Evolutionary conservation across 2,329 filamentous ascomycete species (phyloP).

Genomic region (Zelopaecilomyces penicillatus): DNA sequence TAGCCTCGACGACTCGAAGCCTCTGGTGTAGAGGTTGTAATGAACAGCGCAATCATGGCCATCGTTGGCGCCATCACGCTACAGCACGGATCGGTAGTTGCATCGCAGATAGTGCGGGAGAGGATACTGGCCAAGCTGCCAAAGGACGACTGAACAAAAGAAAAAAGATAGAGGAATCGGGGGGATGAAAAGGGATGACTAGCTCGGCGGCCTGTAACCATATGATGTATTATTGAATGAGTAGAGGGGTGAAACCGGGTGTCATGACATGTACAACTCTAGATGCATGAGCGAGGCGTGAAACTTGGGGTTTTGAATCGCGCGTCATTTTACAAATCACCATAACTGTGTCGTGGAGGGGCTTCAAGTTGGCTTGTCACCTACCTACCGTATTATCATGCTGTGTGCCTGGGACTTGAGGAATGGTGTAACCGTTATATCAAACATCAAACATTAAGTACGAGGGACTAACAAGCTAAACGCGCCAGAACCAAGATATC

Average conservation of each 20-base stretch:
- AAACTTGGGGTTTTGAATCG: not conserved
- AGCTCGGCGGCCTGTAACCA: slow-evolving; percentile 12
- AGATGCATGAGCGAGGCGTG: slow-evolving; percentile 4
- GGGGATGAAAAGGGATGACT: slow-evolving; percentile 1
- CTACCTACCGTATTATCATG: not conserved
- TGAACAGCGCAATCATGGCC: slow-evolving; percentile 72
- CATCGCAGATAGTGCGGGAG: slow-evolving; percentile 66
- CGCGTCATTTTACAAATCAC: not conserved
- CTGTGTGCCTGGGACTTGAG: too few relatives aligned
- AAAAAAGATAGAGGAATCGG: not conserved
- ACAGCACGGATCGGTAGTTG: slow-evolving; percentile 73
- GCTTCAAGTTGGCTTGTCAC: too few relatives aligned
- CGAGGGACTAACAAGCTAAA: too few relatives aligned
- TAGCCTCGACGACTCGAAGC: slow-evolving; percentile 57
- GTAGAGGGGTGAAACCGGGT: slow-evolving; percentile 7
- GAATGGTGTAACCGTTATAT: too few relatives aligned
- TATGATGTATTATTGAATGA: slow-evolving; percentile 16
- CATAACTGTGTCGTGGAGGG: too few relatives aligned
- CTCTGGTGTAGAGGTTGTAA: slow-evolving; percentile 67
- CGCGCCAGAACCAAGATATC: too few relatives aligned
- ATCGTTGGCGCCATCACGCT: slow-evolving; percentile 85
- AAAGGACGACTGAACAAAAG: slow-evolving; percentile 7
- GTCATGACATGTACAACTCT: slow-evolving; percentile 12
- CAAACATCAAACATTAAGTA: too few relatives aligned
- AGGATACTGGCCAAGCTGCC: slow-evolving; percentile 50